Evolutionary conservation across 257 asterid genomes (phyloP), one percentile per base, ranked within the genome.

Genomic region (Solanum pimpinellifolium): DNA sequence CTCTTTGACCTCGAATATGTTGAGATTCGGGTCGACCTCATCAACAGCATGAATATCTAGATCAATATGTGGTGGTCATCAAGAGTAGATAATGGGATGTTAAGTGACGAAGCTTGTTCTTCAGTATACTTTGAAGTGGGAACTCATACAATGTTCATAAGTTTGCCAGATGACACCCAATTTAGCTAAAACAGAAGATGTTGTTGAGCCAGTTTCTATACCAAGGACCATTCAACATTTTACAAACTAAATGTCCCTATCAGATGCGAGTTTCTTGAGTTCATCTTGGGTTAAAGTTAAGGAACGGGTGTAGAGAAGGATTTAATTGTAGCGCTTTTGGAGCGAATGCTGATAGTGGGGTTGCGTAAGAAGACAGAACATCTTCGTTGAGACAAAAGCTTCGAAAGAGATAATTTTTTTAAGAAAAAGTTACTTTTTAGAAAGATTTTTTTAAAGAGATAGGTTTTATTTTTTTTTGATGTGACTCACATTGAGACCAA

Each of bases 201-300:
- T 98, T 70, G 99, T 96, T 89, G 98, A 96, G 81, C 99, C 98
- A 60, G 98, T 96, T 39, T 98, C 99, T 70, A 96, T 91, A 87
- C 99, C 99, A 65, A 96, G 94, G 31, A 95, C 98, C 99, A 96
- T 96, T 87, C 99, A 98, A 88, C 93, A 87, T 80, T 92, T 88
- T 49, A 96, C 96, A 83, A 94, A 96, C 41, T 93, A 98, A 15
- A 96, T 93, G 88, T 98, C 99, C 88, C 94, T 95, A 88, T 95
- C 96, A 70, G 99, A 98, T 65, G 98, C 99, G 87, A 93, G 93
- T 60, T 91, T 94, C 68, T 96, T 96, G 86, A 96, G 96, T 81
- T 92, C 95, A 88, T 96, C 99, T 60, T 96, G 98, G 73, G 98
- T 92, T 87, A 94, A 90, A 88, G 87, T 29, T 95, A 59, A 89